Conservation (phyloP, 169 alveolate genomes). For the Plasmodium blacklocki region DNA sequence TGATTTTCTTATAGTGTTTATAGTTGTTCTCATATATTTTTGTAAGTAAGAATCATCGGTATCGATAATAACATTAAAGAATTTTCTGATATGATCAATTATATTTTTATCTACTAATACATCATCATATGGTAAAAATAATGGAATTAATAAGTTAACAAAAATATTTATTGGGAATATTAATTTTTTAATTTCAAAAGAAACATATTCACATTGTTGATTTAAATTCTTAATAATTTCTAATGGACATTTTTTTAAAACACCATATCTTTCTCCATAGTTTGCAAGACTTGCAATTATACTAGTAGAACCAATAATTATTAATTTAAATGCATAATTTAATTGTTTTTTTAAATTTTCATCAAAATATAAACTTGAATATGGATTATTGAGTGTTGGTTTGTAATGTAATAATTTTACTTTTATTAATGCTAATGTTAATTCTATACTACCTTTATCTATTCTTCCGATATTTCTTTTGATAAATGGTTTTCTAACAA, state of each 20-base stretch:
- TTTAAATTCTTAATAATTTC: constrained; percentile 28
- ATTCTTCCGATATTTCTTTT: constrained; percentile 54
- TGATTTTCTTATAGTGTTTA: constrained; percentile 23
- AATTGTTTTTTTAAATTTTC: constrained; percentile 51
- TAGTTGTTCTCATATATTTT: constrained; percentile 19
- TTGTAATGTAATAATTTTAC: constrained; percentile 54
- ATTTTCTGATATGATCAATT: constrained; percentile 9
- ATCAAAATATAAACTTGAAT: constrained; percentile 70
- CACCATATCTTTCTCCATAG: constrained; percentile 33
- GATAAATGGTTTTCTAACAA: constrained; percentile 51
- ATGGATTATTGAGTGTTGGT: constrained; percentile 19
- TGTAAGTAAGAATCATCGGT: constrained; percentile 25
- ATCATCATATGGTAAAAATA: constrained; percentile 36
- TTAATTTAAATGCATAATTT: constrained; percentile 33
- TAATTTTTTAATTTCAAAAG: constrained; percentile 43
- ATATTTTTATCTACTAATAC: constrained; percentile 33
- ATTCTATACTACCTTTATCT: constrained; percentile 68
- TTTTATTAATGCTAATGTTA: constrained; percentile 44
- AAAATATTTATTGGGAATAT: constrained; percentile 57
- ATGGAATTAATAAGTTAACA: constrained; percentile 63
- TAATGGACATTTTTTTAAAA: constrained; percentile 49
- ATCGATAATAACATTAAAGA: constrained; percentile 56
- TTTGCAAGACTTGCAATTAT: constrained; percentile 44
- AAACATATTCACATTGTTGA: neutral
- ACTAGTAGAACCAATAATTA: constrained; percentile 36